phyloP scores from a whole-genome alignment of 2,329 filamentous ascomycete genomes.

The Xylaria sp. region DNA sequence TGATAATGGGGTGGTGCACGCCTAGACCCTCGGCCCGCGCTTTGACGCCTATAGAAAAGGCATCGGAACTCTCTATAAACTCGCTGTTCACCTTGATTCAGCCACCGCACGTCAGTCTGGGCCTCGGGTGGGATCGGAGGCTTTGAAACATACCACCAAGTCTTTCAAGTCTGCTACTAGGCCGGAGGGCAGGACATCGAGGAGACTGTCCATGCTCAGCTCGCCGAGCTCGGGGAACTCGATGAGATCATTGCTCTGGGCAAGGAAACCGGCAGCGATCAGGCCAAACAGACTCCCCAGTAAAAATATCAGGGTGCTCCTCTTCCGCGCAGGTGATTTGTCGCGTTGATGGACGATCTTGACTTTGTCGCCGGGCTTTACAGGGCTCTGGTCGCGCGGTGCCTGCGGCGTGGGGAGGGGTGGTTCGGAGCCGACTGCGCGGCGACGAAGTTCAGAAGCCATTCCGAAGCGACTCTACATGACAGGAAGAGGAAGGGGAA shows the following conservation, averaged over 20 bases:
- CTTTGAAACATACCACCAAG: slow-evolving; percentile 71
- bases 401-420: slow-evolving; percentile 43
- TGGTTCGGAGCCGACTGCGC: slow-evolving; percentile 43
- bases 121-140: slow-evolving; percentile 9
- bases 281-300: slow-evolving; percentile 92
- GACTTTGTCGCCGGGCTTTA: slow-evolving; percentile 50
- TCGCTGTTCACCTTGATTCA: slow-evolving; percentile 83
- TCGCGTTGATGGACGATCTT: slow-evolving; percentile 56
- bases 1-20: slow-evolving; percentile 89
- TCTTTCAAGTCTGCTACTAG: slow-evolving; percentile 88
- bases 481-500: slow-evolving; percentile 25
- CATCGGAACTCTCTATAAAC: slow-evolving; percentile 85
- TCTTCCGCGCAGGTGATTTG: slow-evolving; percentile 68
- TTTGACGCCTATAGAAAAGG: slow-evolving; percentile 89
- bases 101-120: slow-evolving; percentile 33
- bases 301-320: slow-evolving; percentile 84
- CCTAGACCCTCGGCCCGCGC: slow-evolving; percentile 81
- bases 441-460: slow-evolving; percentile 48
- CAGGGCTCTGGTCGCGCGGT: slow-evolving; percentile 50
- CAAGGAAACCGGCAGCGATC: slow-evolving; percentile 88
- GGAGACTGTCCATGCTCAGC: slow-evolving; percentile 82
- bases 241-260: slow-evolving; percentile 87
- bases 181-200: slow-evolving; percentile 88
- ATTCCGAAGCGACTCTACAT: slow-evolving; percentile 45
- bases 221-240: slow-evolving; percentile 77